Conservation (phyloP, 1,139 yeast species). For the Diutina sp. region DNA sequence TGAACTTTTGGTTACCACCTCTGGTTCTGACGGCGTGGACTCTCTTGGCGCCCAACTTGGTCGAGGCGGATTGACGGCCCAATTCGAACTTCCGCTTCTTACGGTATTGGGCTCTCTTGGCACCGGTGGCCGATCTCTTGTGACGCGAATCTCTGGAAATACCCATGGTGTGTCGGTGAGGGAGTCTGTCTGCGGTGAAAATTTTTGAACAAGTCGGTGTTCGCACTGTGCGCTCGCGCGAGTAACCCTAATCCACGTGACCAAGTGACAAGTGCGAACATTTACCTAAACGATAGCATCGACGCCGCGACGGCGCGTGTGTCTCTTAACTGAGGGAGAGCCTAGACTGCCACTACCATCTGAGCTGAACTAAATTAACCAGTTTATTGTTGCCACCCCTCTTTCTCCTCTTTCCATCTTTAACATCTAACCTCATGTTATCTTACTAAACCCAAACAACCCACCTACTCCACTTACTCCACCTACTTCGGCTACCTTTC, state of each 20-base stretch:
- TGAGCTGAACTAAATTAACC: no score
- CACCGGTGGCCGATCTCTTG: slow-evolving; percentile 99
- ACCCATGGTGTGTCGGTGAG: slow-evolving; percentile 50
- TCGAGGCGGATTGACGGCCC: slow-evolving; percentile 99
- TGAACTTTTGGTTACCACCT: slow-evolving; percentile 99
- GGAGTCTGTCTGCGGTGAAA: background rate
- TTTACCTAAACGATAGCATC: no score
- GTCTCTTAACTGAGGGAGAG: no score
- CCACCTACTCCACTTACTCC: background rate
- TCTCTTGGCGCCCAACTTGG: slow-evolving; percentile 98
- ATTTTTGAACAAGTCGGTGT: background rate
- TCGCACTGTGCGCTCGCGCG: background rate
- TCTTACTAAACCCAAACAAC: no score
- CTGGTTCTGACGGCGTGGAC: slow-evolving; percentile 98
- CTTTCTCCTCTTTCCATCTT: no score
- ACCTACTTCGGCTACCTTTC: background rate
- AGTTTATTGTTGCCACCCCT: no score
- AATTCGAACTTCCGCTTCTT: slow-evolving; percentile 99
- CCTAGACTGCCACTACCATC: no score
- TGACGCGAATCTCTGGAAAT: slow-evolving; percentile 99
- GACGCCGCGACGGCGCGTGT: no score
- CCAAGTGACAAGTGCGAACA: background rate
- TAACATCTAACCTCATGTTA: no score
- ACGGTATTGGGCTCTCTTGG: slow-evolving; percentile 99
- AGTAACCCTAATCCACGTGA: background rate